These are phyloP conservation scores for Eutypa lata DNA, from an alignment of 2,329 filamentous ascomycete species.

Conservation along the genomic window DNA sequence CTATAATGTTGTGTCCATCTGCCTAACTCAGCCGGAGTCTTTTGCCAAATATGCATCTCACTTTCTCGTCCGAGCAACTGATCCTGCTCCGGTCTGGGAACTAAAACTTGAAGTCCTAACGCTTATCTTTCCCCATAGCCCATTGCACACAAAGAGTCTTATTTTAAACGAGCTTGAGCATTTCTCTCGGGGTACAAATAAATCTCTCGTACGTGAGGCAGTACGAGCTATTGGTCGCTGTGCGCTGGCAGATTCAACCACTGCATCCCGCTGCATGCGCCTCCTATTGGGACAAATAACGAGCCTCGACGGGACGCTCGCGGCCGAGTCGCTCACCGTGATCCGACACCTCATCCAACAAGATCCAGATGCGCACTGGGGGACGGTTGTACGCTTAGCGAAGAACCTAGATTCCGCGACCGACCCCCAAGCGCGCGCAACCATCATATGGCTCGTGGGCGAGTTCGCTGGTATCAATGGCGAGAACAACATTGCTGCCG, in stretches of 20 bases:
- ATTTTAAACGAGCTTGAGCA: constrained; percentile 92
- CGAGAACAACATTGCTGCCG: constrained; percentile 86
- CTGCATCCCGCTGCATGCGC: constrained; percentile 75
- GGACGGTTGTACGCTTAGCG: constrained; percentile 83
- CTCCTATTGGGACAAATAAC: constrained; percentile 85
- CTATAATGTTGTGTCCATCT: constrained; percentile 94
- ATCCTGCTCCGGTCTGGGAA: constrained; percentile 79
- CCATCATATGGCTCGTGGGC: constrained; percentile 95
- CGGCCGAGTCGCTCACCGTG: constrained; percentile 90
- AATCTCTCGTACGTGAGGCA: constrained; percentile 78
- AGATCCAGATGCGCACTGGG: constrained; percentile 73
- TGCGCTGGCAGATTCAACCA: constrained; percentile 71
- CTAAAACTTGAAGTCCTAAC: constrained; percentile 90
- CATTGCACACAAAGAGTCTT: constrained; percentile 73
- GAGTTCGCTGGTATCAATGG: constrained; percentile 81
- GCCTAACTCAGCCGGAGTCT: constrained; percentile 68
- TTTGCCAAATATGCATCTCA: constrained; percentile 88
- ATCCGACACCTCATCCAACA: constrained; percentile 95
- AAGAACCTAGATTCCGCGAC: constrained; percentile 88
- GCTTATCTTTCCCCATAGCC: constrained; percentile 82
- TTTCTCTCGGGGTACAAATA: constrained; percentile 74
- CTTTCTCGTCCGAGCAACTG: constrained; percentile 80
- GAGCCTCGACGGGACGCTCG: constrained; percentile 80
- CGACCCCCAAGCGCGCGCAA: constrained; percentile 84
- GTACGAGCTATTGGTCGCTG: constrained; percentile 92